phyloP scores from a whole-genome alignment of 768 basidiomycete genomes.

The Trametes maxima region DNA sequence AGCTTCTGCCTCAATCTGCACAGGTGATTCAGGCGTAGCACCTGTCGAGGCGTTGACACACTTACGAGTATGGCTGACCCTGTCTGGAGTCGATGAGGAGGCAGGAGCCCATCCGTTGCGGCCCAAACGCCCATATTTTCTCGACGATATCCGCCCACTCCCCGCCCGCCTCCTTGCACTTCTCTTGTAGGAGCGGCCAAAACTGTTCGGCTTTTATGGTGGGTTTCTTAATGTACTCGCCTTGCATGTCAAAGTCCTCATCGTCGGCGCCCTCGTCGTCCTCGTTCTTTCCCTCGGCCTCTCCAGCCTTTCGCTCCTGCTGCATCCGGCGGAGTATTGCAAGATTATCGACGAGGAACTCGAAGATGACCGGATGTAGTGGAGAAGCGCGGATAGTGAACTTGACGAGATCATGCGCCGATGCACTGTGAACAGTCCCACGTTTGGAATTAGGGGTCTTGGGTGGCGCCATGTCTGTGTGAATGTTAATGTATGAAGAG shows the following conservation, averaged over 20 bases:
- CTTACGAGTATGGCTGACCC: conserved; percentile 57
- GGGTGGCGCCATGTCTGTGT: conserved; percentile 82
- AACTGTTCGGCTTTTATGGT: conserved; percentile 76
- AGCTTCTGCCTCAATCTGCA: conserved; percentile 56
- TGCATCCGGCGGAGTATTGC: conserved; percentile 62
- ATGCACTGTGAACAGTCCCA: conserved; percentile 75
- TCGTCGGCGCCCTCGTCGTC: conserved; percentile 33
- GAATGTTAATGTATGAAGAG: conserved; percentile 7
- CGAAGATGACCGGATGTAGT: conserved; percentile 67
- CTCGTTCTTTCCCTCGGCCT: conserved; percentile 1
- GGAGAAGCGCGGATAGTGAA: conserved; percentile 86
- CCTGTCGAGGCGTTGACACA: conserved; percentile 10
- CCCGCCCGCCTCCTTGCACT: conserved; percentile 64
- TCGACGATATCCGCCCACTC: conserved; percentile 82
- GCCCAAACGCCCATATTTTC: conserved; percentile 89
- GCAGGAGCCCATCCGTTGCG: conserved; percentile 84
- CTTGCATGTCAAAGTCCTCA: conserved; percentile 47
- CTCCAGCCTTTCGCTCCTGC: conserved; percentile 37
- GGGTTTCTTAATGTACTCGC: conserved; percentile 61
- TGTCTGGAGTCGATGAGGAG: conserved; percentile 77
- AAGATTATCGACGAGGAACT: conserved; percentile 79
- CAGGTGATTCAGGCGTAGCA: not conserved
- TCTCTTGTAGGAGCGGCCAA: conserved; percentile 68
- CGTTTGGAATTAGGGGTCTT: conserved; percentile 71
- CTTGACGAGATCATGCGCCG: conserved; percentile 69